Percentiles rank a stretch among this genome's conserved stretches.
These are phyloP conservation scores for Spizellomyces punctatus DNA, from an alignment of 192 early-diverging fungal species.

Conservation along the genomic window DNA sequence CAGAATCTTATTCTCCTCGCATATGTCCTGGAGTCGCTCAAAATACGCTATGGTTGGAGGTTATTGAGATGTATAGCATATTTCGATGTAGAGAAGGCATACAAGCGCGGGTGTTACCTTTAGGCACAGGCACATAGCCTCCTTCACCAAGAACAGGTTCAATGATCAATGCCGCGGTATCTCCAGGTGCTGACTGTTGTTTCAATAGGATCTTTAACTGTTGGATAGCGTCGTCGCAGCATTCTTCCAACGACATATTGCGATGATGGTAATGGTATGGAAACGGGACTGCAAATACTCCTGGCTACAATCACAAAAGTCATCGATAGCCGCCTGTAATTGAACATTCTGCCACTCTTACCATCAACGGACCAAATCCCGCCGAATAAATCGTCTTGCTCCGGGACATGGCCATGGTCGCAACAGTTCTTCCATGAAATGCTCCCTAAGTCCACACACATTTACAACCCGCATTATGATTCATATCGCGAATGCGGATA, in stretches of 20 bases:
- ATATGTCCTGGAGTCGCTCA: conserved; percentile 3
- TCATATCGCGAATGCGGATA: too few species aligned
- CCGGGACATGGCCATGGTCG: conserved; percentile 13
- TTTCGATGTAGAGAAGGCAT: not conserved
- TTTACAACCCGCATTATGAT: too few species aligned
- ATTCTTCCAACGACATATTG: not conserved
- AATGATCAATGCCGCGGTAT: conserved; percentile 19
- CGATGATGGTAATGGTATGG: conserved; percentile 15
- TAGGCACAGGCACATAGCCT: conserved; percentile 21
- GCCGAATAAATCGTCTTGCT: conserved; percentile 26
- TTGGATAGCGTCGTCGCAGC: conserved; percentile 11
- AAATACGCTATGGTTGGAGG: not conserved
- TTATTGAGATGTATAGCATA: not conserved
- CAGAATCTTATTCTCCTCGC: conserved; percentile 22
- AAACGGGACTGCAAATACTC: conserved; percentile 12
- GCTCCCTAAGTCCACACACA: not conserved
- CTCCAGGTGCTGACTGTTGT: conserved; percentile 13
- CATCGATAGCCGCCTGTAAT: not conserved
- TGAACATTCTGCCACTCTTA: not conserved
- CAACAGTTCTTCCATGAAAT: conserved; percentile 23
- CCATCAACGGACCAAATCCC: conserved; percentile 23
- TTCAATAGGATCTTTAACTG: conserved; percentile 6
- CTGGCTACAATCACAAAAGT: not conserved
- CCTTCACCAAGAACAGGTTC: conserved; percentile 25
- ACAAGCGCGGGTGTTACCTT: not conserved